Evolutionary conservation across 2,329 filamentous ascomycete genomes (phyloP).

Genomic region (Botrytis fabae): DNA sequence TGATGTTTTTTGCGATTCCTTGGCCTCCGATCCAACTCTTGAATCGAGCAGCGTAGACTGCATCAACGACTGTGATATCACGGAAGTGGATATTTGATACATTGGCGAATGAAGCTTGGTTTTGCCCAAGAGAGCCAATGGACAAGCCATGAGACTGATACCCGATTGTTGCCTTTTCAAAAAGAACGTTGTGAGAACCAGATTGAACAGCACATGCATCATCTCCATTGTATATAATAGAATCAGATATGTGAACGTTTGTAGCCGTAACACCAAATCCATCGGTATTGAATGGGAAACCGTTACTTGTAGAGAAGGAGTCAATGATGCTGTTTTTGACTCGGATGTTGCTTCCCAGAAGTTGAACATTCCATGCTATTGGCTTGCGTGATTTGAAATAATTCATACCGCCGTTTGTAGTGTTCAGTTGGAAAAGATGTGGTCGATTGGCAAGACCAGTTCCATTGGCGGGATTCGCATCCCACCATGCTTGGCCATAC

Average conservation of each 20-base stretch:
- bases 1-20: constrained; percentile 47
- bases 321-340: constrained; percentile 45
- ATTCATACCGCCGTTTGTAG: constrained; percentile 42
- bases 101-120: constrained; percentile 42
- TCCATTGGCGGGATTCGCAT: constrained; percentile 44
- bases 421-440: constrained; percentile 45
- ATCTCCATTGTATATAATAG: constrained; percentile 46
- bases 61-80: constrained; percentile 46
- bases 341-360: constrained; percentile 45
- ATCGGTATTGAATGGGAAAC: constrained; percentile 35
- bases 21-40: constrained; percentile 48
- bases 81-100: constrained; percentile 47
- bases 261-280: constrained; percentile 42
- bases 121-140: constrained; percentile 47
- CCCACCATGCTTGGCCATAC: constrained; percentile 50
- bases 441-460: constrained; percentile 45
- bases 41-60: constrained; percentile 47
- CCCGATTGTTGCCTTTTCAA: constrained; percentile 45
- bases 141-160: constrained; percentile 48
- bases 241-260: constrained; percentile 38
- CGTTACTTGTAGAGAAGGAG: constrained; percentile 22
- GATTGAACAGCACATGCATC: constrained; percentile 46
- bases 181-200: constrained; percentile 44
- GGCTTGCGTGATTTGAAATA: constrained; percentile 48
- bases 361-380: constrained; percentile 46